Evolutionary conservation across 2,329 filamentous ascomycete species (phyloP).

Genomic region (Hirsutella minnesotensis): DNA sequence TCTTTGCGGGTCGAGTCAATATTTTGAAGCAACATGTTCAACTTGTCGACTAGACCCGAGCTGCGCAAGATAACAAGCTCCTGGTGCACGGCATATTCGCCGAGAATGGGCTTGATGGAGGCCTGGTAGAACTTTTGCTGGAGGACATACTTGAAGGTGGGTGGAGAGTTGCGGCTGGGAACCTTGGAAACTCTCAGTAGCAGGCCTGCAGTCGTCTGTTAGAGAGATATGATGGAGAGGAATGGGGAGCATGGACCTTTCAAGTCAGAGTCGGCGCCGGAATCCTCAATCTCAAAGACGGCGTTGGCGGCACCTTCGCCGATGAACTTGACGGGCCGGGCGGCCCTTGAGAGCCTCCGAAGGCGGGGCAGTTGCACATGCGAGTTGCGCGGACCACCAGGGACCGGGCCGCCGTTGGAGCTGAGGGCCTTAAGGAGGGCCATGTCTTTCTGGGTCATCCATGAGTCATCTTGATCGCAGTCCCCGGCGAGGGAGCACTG

Average conservation of each 20-base stretch:
- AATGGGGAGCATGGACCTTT: slow-evolving; percentile 19
- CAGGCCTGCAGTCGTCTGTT: slow-evolving; percentile 13
- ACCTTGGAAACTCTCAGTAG: slow-evolving; percentile 28
- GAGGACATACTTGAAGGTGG: slow-evolving; percentile 23
- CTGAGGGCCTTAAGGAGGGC: slow-evolving; percentile 10
- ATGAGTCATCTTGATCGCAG: slow-evolving; percentile 9
- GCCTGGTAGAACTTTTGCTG: slow-evolving; percentile 24
- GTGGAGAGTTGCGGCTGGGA: slow-evolving; percentile 15
- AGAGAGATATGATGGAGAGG: slow-evolving; percentile 1
- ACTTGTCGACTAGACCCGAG: slow-evolving; percentile 23
- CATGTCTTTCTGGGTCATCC: slow-evolving; percentile 12
- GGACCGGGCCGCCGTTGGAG: slow-evolving; percentile 3
- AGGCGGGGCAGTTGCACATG: slow-evolving; percentile 7
- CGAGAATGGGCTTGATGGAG: slow-evolving; percentile 22
- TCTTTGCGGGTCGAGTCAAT: slow-evolving; percentile 32
- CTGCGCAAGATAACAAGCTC: slow-evolving; percentile 24
- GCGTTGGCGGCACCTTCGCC: slow-evolving; percentile 69
- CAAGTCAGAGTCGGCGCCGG: slow-evolving; percentile 17
- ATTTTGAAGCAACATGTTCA: slow-evolving; percentile 41
- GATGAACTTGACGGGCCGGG: slow-evolving; percentile 28
- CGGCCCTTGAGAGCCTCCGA: slow-evolving; percentile 21
- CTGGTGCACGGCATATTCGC: slow-evolving; percentile 21
- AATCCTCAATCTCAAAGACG: slow-evolving; percentile 48
- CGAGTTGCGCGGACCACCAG: neutral
- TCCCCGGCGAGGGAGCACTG: slow-evolving; percentile 1